A percentile compares a stretch with the other conserved stretches of the same genome.
These are phyloP conservation scores for Boletus sensibilis DNA, from an alignment of 768 basidiomycete genomes.

Conservation along the genomic window DNA sequence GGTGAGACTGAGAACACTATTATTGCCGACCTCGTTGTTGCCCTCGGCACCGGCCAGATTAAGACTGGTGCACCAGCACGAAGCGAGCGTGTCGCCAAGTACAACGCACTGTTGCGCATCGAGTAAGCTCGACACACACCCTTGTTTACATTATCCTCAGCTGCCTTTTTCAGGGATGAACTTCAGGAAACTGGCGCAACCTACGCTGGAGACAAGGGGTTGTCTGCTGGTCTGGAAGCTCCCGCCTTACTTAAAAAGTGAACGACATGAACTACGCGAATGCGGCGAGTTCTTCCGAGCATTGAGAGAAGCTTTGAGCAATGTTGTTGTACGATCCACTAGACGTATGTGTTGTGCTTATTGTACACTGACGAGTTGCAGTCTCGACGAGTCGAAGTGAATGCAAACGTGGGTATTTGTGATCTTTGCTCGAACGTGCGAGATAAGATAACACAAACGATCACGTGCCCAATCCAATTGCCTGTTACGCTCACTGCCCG, in stretches of 20 bases:
- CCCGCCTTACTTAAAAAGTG: slow-evolving; percentile 75
- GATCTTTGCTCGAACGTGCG: slow-evolving; percentile 9
- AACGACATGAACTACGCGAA: slow-evolving; percentile 6
- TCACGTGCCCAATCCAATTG: slow-evolving; percentile 20
- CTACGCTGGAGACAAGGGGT: slow-evolving; percentile 76
- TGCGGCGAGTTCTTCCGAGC: slow-evolving; percentile 4
- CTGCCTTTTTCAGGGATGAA: slow-evolving; percentile 59
- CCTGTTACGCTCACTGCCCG: slow-evolving; percentile 9
- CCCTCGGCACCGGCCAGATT: slow-evolving; percentile 90
- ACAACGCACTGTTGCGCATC: slow-evolving; percentile 87
- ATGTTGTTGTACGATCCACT: slow-evolving; percentile 32
- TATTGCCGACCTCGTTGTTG: slow-evolving; percentile 94
- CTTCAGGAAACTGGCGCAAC: slow-evolving; percentile 58
- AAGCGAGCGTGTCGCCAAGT: slow-evolving; percentile 95
- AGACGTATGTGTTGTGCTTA: slow-evolving; percentile 20
- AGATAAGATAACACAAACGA: slow-evolving; percentile 25
- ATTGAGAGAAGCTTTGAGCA: neutral
- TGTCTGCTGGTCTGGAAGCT: slow-evolving; percentile 71
- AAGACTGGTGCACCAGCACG: slow-evolving; percentile 98
- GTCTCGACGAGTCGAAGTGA: slow-evolving; percentile 15
- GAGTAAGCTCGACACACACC: slow-evolving; percentile 52
- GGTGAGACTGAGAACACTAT: slow-evolving; percentile 98
- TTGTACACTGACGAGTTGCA: slow-evolving; percentile 28
- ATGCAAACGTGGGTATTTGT: slow-evolving; percentile 10
- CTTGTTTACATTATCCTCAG: neutral